A percentile compares a stretch with the other conserved stretches of the same genome.
These are phyloP conservation scores for Penicillium nucicola DNA, from an alignment of 495 filamentous ascomycete species.

Conservation along the genomic window DNA sequence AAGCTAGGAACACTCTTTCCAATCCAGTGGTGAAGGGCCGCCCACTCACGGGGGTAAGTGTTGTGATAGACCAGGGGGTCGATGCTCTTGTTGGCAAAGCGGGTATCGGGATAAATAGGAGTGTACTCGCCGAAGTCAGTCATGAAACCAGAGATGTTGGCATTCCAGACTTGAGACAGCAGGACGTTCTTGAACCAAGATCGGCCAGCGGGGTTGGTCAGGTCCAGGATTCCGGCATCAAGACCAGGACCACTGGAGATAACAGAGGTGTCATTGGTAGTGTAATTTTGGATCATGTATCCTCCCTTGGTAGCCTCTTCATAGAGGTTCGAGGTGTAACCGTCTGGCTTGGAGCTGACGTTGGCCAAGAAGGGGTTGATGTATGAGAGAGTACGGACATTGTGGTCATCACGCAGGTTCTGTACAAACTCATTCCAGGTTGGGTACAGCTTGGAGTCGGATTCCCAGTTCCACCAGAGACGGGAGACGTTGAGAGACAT, in stretches of 20 bases:
- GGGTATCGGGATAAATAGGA: slow-evolving; percentile 13
- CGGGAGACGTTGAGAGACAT: slow-evolving; percentile 23
- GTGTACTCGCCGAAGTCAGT: slow-evolving; percentile 27
- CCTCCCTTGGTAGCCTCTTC: slow-evolving; percentile 12
- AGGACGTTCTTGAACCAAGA: slow-evolving; percentile 22
- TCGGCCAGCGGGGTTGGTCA: slow-evolving; percentile 17
- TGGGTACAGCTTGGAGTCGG: slow-evolving; percentile 20
- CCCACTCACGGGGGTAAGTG: slow-evolving; percentile 23
- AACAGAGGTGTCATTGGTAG: slow-evolving; percentile 19
- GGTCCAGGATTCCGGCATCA: slow-evolving; percentile 22
- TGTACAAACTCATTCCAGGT: slow-evolving; percentile 25
- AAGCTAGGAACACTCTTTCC: slow-evolving; percentile 12
- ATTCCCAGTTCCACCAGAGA: slow-evolving; percentile 33
- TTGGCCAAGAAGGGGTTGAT: slow-evolving; percentile 27
- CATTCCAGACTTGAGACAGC: slow-evolving; percentile 20
- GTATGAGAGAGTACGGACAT: slow-evolving; percentile 26
- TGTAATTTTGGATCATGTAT: slow-evolving; percentile 23
- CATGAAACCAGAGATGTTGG: slow-evolving; percentile 26
- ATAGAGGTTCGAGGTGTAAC: slow-evolving; percentile 16
- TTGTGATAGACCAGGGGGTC: slow-evolving; percentile 21
- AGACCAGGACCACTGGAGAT: slow-evolving; percentile 24
- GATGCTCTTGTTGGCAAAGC: slow-evolving; percentile 21
- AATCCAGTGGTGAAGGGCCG: slow-evolving; percentile 20
- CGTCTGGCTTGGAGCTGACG: slow-evolving; percentile 24
- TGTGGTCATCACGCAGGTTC: slow-evolving; percentile 19